Conservation (phyloP, 169 alveolate species). For the Eimeria praecox region DNA sequence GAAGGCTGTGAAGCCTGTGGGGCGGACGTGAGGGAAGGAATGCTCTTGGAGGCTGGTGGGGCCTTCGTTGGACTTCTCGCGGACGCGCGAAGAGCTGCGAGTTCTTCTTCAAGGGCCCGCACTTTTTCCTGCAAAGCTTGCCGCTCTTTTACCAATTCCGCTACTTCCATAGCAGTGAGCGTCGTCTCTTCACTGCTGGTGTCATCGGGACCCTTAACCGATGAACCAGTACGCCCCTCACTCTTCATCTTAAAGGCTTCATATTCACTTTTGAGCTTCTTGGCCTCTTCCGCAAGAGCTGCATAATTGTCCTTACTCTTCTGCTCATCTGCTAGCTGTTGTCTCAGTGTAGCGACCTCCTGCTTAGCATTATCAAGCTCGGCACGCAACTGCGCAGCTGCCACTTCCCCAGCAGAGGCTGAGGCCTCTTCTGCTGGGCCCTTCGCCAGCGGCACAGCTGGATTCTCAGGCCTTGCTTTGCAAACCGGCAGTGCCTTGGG, state of each 20-base stretch:
- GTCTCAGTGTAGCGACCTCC: not conserved
- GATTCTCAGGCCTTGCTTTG: not conserved
- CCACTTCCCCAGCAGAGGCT: not conserved
- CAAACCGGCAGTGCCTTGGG: not conserved
- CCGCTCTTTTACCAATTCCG: slow-evolving; percentile 4
- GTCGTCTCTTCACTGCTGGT: not conserved
- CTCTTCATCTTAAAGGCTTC: not conserved
- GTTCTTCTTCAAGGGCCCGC: slow-evolving; percentile 9
- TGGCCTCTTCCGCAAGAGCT: not conserved
- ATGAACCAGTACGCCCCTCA: not conserved
- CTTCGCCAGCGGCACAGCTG: not conserved
- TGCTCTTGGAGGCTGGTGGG: not conserved
- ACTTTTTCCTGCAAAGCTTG: not conserved
- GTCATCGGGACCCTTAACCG: not conserved
- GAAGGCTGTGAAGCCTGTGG: not conserved
- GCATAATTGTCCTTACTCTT: not conserved
- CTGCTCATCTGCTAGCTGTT: not conserved
- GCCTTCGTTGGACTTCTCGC: not conserved
- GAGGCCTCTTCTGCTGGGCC: not conserved
- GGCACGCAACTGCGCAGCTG: slow-evolving; percentile 11
- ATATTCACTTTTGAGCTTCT: not conserved
- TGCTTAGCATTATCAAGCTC: not conserved
- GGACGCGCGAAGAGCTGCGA: not conserved
- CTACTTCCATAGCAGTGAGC: not conserved
- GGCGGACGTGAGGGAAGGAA: not conserved